Evolutionary conservation across 495 filamentous ascomycete species (phyloP).

Genomic region (Xylaria cubensis): DNA sequence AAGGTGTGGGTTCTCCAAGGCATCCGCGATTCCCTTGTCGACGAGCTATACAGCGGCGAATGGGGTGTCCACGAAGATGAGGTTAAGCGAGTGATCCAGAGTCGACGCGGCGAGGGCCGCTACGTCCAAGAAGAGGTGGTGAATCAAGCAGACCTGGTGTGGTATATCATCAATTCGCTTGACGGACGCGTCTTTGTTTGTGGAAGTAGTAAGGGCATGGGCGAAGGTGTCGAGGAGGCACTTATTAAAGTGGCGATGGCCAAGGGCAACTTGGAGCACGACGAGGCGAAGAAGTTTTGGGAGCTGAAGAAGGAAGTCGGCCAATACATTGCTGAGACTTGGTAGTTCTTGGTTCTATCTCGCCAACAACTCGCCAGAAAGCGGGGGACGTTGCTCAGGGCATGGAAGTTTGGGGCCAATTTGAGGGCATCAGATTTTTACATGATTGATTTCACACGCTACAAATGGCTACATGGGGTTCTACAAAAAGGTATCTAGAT

Average conservation of each 20-base stretch:
- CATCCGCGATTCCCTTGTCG: conserved; percentile 87
- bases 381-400: not conserved
- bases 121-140: conserved; percentile 90
- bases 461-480: not conserved
- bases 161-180: conserved; percentile 92
- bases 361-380: not conserved
- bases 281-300: conserved; percentile 82
- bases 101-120: conserved; percentile 73
- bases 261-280: conserved; percentile 75
- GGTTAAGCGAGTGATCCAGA: conserved; percentile 93
- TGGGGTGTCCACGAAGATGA: conserved; percentile 93
- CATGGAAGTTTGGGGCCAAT: not conserved
- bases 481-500: conserved; percentile 11
- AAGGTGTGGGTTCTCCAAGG: conserved; percentile 99
- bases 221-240: conserved; percentile 89
- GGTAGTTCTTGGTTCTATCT: conserved; percentile 42
- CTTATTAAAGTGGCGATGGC: conserved; percentile 80
- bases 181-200: conserved; percentile 97
- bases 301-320: conserved; percentile 79
- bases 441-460: not conserved
- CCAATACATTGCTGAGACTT: conserved; percentile 86
- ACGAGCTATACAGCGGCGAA: conserved; percentile 95
- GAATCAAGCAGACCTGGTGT: conserved; percentile 90
- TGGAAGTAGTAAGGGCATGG: conserved; percentile 93
- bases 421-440: not conserved